Conservation (phyloP, 2,329 filamentous ascomycete genomes). For the Colletotrichum sp. region DNA sequence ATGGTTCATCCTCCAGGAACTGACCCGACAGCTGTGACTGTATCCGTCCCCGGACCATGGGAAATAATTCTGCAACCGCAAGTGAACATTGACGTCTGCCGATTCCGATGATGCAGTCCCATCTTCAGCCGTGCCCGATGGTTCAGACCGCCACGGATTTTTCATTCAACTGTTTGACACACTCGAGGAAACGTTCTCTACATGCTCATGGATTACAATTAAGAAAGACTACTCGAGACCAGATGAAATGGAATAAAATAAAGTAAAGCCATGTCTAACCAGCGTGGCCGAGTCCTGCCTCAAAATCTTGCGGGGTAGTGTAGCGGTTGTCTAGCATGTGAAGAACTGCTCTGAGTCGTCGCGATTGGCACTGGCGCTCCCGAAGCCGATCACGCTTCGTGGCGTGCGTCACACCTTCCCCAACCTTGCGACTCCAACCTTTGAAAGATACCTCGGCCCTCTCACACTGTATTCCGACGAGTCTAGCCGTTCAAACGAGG, state of each 20-base stretch:
- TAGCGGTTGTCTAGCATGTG: conserved; percentile 11
- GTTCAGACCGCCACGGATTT: not conserved
- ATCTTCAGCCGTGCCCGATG: not conserved
- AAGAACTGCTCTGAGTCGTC: conserved; percentile 15
- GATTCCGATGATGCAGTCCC: conserved; percentile 4
- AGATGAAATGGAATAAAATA: not conserved
- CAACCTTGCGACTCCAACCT: not conserved
- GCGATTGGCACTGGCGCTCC: not conserved
- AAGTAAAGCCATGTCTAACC: not conserved
- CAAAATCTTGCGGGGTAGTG: conserved; percentile 13
- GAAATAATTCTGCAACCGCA: not conserved
- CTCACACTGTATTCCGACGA: not conserved
- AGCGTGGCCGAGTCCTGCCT: not conserved
- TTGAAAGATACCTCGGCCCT: conserved; percentile 6
- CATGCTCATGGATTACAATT: not conserved
- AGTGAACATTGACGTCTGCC: conserved; percentile 11
- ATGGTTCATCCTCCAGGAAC: not conserved
- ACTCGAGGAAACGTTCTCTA: not conserved
- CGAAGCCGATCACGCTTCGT: conserved; percentile 8
- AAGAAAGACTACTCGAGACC: not conserved
- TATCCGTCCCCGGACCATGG: conserved; percentile 5
- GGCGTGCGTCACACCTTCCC: conserved; percentile 7
- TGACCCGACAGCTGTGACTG: not conserved
- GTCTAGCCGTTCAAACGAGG: not conserved
- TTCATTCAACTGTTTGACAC: not conserved